Evolutionary conservation across 768 basidiomycete species (phyloP).

Genomic region (Ramaria sp.): DNA sequence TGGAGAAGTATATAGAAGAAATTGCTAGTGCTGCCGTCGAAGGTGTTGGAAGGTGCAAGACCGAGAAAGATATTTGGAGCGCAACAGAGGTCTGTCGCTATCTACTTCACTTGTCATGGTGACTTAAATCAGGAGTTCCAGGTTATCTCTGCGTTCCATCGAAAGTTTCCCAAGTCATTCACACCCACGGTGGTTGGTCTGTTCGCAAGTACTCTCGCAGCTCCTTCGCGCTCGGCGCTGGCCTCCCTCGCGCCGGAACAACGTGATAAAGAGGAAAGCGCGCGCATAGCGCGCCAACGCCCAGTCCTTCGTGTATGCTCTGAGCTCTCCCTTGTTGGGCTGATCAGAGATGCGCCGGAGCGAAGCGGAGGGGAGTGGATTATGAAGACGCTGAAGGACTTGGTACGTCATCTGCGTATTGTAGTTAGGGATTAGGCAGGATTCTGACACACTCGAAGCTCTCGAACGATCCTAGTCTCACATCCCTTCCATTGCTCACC

Average conservation of each 20-base stretch:
- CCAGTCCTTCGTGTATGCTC: constrained; percentile 79
- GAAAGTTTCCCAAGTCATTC: constrained; percentile 74
- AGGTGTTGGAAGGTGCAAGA: constrained; percentile 79
- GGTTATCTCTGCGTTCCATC: constrained; percentile 83
- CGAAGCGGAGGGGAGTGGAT: constrained; percentile 80
- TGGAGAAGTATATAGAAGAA: constrained; percentile 96
- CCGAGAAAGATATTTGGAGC: constrained; percentile 84
- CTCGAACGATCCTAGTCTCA: constrained; percentile 76
- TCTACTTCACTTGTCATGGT: constrained; percentile 2
- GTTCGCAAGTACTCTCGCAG: constrained; percentile 43
- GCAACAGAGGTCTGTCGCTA: constrained; percentile 71
- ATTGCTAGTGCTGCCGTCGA: constrained; percentile 81
- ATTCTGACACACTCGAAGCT: constrained; percentile 36
- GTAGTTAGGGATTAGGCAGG: background rate
- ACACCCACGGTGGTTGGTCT: constrained; percentile 57
- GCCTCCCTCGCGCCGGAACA: constrained; percentile 60
- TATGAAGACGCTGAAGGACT: constrained; percentile 75
- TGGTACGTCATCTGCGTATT: constrained; percentile 42
- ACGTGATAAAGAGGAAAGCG: constrained; percentile 84
- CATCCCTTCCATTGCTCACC: constrained; percentile 80
- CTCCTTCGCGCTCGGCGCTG: constrained; percentile 47
- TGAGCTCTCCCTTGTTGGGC: constrained; percentile 80
- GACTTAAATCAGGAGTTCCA: constrained; percentile 22
- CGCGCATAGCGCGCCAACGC: constrained; percentile 70
- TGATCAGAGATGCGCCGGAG: constrained; percentile 61